Evolutionary conservation across 805 yeast genomes (phyloP).

Genomic region (Grigorovia transvaalensis): DNA sequence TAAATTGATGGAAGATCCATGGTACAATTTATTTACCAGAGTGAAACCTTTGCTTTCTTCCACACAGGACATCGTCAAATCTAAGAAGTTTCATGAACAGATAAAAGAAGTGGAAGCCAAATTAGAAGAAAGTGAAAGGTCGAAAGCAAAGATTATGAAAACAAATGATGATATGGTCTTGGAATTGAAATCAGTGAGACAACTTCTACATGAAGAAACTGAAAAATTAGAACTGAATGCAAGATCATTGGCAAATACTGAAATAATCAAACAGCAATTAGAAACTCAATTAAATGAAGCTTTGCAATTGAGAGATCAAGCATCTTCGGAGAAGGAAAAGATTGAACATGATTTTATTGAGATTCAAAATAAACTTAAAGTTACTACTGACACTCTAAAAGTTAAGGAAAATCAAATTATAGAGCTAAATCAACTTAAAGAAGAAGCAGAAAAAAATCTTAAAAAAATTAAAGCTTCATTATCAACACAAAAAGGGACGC

Average conservation of each 20-base stretch:
- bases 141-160: constrained; percentile 21
- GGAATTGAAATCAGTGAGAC: constrained; percentile 26
- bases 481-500: constrained; percentile 1
- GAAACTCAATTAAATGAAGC: constrained; percentile 18
- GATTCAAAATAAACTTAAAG: constrained; percentile 11
- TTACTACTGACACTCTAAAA: constrained; percentile 12
- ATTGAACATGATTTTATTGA: constrained; percentile 13
- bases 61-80: constrained; percentile 47
- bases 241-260: constrained; percentile 34
- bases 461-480: constrained; percentile 35
- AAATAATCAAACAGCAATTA: constrained; percentile 31
- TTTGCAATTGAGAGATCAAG: constrained; percentile 12
- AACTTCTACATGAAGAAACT: constrained; percentile 32
- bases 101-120: constrained; percentile 41
- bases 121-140: constrained; percentile 31
- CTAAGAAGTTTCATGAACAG: constrained; percentile 47
- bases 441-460: constrained; percentile 42
- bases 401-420: constrained; percentile 23
- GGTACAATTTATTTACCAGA: constrained; percentile 66
- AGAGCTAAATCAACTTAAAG: background rate
- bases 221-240: constrained; percentile 39
- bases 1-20: constrained; percentile 45
- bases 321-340: constrained; percentile 19
- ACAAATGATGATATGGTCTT: constrained; percentile 18
- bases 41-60: constrained; percentile 69